Conservation (phyloP, 306 rosid genomes). For the Astragalus membranaceus region DNA sequence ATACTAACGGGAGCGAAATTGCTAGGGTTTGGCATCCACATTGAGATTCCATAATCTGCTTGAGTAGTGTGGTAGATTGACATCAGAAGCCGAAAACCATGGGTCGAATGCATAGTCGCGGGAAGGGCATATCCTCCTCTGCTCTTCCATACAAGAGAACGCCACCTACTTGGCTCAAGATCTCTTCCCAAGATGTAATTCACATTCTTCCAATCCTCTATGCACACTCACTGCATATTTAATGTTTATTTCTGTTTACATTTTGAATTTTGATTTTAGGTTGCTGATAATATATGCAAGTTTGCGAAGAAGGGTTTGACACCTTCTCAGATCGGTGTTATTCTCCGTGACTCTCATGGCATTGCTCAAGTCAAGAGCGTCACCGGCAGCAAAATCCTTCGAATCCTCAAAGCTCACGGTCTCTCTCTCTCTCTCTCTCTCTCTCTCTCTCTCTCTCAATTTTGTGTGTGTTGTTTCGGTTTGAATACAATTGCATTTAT, state of each 20-base stretch:
- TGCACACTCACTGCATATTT: background rate
- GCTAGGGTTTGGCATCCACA: too few relatives aligned
- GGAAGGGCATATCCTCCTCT: conserved; percentile 86
- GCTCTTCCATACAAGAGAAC: conserved; percentile 70
- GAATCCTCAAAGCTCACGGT: conserved; percentile 72
- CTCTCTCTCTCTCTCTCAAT: too few relatives aligned
- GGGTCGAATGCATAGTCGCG: conserved; percentile 83
- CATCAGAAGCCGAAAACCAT: background rate
- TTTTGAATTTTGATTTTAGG: conserved; percentile 27
- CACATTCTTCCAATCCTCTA: background rate
- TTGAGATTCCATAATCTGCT: background rate
- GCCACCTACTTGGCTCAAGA: conserved; percentile 68
- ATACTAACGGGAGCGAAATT: too few relatives aligned
- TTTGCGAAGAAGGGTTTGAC: conserved; percentile 74
- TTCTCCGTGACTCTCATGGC: conserved; percentile 70
- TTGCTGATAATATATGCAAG: conserved; percentile 66
- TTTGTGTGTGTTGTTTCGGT: too few relatives aligned
- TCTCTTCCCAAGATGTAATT: conserved; percentile 56
- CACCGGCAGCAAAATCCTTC: conserved; percentile 63
- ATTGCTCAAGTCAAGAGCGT: conserved; percentile 68
- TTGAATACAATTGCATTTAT: too few relatives aligned
- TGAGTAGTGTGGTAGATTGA: background rate
- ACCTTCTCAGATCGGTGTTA: conserved; percentile 78
- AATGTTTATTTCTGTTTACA: background rate
- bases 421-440: too few relatives aligned